A percentile compares a stretch with the other conserved stretches of the same genome.
Conservation (phyloP, 208 protist species). For the Leishmania gerbilli region DNA sequence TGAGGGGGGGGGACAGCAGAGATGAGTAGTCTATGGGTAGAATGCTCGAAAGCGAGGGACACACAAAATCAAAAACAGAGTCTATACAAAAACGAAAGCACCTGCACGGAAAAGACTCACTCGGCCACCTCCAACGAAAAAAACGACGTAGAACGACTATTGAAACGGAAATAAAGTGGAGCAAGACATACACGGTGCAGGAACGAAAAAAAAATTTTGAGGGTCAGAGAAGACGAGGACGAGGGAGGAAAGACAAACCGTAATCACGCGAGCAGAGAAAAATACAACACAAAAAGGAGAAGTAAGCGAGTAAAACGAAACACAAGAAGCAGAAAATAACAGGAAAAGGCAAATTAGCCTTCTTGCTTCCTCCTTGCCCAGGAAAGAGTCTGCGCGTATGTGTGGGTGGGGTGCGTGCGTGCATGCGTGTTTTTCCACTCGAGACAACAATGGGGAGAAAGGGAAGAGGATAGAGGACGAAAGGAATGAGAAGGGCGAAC, state of each 20-base stretch:
- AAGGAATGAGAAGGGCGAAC: background rate
- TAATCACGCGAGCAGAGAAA: background rate
- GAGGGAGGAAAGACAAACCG: background rate
- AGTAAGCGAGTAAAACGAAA: background rate
- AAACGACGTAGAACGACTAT: background rate
- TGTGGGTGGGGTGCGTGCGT: background rate
- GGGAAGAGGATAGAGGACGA: background rate
- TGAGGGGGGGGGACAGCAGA: background rate
- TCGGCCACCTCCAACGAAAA: conserved; percentile 1
- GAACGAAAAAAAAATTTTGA: background rate
- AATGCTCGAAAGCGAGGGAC: background rate
- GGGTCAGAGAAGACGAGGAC: background rate
- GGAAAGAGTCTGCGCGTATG: too few relatives aligned
- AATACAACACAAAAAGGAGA: background rate
- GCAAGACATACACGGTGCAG: background rate
- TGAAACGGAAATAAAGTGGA: background rate
- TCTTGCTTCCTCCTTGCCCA: background rate
- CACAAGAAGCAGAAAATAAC: background rate
- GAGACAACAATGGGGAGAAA: background rate
- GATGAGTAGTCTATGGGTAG: background rate
- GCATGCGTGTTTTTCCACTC: background rate
- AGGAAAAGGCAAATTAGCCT: background rate
- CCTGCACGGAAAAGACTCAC: background rate
- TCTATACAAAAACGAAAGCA: background rate
- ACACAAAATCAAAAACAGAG: background rate